Evolutionary conservation across 169 alveolate species (phyloP), one percentile per base, ranked within the genome.

Genomic region (Theileria orientalis): DNA sequence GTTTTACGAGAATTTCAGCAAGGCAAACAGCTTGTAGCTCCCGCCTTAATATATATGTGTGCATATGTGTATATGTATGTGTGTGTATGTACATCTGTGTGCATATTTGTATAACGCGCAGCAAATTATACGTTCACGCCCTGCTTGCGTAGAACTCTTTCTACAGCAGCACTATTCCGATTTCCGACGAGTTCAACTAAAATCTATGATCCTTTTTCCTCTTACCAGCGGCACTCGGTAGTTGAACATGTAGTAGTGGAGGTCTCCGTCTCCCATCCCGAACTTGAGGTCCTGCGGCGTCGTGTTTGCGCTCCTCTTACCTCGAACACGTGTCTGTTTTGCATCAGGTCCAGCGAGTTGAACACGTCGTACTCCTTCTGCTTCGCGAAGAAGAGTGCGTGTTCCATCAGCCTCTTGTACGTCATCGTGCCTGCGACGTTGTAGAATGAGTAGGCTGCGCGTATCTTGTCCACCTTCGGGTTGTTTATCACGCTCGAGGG

Each of bases 281-380:
- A 98, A 98, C 59, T 95, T 93, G 84, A 94, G 83, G 44, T 94
- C 94, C 90, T 87, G 37, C 1, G 25, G 14, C 42, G 33, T 56
- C 21, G 21, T 27, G 33, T 8, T 9, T 23, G 21, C 41, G 37
- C 60, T 33, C 5, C 66, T 56, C 32, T 2, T 19, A 87, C 96
- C 87, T 94, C 93, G 25, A 97, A 87, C 37, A 94, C 82, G 52
- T 90, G 71, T 27, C 80, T 77, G 85, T 97, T 97, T 41, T 97
- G 97, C 99, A 95, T 96, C 57, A 98, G 94, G 82, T 96, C 98
- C 59, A 97, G 83, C 21, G 98, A 97, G 86, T 97, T 98, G 92
- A 93, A 96, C 2, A 95, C 99, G 83, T 98, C 99, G 69, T 94
- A 96, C 47, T 90, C 93, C 56, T 93, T 87, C 52, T 84, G 72